Percentiles rank a stretch among this genome's conserved stretches.
Evolutionary conservation across 192 early-diverging fungal genomes (phyloP).

Genomic region (Radiomyces spectabilis): DNA sequence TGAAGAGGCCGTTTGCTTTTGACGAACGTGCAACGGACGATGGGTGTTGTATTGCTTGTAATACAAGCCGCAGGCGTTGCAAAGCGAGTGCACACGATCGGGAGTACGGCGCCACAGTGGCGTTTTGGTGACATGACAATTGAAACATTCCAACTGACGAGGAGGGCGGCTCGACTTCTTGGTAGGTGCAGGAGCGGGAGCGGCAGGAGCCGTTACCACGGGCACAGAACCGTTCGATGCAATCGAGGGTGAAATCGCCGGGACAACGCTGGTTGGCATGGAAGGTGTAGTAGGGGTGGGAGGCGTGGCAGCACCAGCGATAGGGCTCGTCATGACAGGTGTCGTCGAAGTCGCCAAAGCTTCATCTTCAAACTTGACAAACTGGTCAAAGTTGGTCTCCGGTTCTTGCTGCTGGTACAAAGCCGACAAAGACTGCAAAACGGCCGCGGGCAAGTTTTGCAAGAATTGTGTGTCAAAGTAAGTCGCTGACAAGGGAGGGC

Average conservation of each 20-base stretch:
- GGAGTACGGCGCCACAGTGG: constrained; percentile 85
- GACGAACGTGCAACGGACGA: constrained; percentile 52
- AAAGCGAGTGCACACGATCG: constrained; percentile 72
- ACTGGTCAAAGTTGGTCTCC: constrained; percentile 5
- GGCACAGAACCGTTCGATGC: too few species aligned
- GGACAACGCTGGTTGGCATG: not conserved
- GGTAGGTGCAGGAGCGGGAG: not conserved
- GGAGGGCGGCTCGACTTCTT: constrained; percentile 25
- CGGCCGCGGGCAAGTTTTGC: too few species aligned
- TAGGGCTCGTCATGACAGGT: not conserved
- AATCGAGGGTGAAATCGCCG: not conserved
- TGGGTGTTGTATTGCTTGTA: constrained; percentile 86
- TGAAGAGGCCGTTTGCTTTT: constrained; percentile 12
- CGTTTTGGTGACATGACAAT: constrained; percentile 79
- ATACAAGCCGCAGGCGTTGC: constrained; percentile 95
- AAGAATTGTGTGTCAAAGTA: too few species aligned
- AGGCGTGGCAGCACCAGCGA: not conserved
- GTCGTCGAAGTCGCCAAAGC: not conserved
- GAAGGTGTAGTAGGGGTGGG: not conserved
- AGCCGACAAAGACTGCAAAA: too few species aligned
- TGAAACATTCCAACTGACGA: constrained; percentile 45
- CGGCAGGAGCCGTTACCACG: not conserved
- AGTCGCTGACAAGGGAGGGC: too few species aligned
- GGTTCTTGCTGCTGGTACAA: not conserved
- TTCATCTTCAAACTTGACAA: constrained; percentile 15